These are phyloP conservation scores for Backusella tarrabulga DNA, from an alignment of 192 early-diverging fungal species.

Conservation along the genomic window DNA sequence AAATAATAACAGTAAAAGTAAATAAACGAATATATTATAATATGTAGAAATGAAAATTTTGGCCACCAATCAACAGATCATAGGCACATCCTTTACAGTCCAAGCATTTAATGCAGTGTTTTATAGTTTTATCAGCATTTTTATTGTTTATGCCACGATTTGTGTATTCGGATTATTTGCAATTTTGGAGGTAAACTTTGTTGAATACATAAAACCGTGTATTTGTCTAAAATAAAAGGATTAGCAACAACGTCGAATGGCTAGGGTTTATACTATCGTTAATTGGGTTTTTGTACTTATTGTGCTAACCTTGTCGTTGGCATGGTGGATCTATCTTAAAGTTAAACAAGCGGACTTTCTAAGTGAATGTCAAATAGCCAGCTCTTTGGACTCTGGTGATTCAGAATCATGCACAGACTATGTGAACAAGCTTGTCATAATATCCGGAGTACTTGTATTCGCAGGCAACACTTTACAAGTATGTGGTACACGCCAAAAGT, in stretches of 20 bases:
- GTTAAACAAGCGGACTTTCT: neutral
- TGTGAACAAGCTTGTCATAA: neutral
- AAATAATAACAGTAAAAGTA: neutral
- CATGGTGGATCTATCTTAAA: conserved; percentile 6
- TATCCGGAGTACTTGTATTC: neutral
- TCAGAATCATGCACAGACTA: neutral
- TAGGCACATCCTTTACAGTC: neutral
- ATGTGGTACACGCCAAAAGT: neutral
- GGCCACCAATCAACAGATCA: neutral
- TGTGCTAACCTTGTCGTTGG: neutral
- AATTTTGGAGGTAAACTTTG: neutral
- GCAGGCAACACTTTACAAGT: neutral
- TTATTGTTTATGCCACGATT: neutral
- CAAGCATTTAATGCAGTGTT: neutral
- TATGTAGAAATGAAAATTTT: neutral
- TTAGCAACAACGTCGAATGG: neutral
- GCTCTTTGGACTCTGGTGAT: neutral
- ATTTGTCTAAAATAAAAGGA: neutral
- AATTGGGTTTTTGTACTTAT: neutral
- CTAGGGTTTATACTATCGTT: neutral
- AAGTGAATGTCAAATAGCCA: neutral
- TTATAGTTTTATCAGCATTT: conserved; percentile 1
- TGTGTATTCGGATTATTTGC: neutral
- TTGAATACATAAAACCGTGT: neutral
- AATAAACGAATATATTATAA: neutral